Base-by-base conservation (phyloP, 164 flowering plant species). In the Cinnamomum chago region DNA sequence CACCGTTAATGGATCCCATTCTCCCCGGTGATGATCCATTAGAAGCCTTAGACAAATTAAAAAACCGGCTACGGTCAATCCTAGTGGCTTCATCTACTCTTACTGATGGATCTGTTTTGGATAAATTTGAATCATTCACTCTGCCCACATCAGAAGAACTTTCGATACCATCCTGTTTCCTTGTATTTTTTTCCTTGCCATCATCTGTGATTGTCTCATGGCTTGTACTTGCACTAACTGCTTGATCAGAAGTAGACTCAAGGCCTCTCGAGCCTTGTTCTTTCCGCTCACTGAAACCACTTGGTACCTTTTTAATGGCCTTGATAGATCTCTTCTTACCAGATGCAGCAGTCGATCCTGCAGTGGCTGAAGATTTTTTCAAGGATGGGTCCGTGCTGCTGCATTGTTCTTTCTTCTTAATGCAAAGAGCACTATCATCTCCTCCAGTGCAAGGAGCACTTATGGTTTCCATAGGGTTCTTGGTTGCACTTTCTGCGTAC, bases 41-140 rank as follows among this genome's bases (percentile, higher is more conserved):
- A 51, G 82, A 73, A 72, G 86, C 76, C 55, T 84, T 82, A 68
- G 88, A 58, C 82, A 90, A 82, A 81, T 82, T 84, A 68, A 90
- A 89, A 27, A 89, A 85, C 77, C 91, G 81, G 73, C 86, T 83
- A 24, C 73, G 74, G 25, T 74, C 82, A 70, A 83, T 82, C 74
- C 79, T 85, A 82, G 35, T 51, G 35, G 51, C 80, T 52, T 71
- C 75, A 75, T 81, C 87, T 75, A 77, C 80, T 78, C 77, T 81
- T 15, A 62, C 25, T 73, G 76, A 70, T 65, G 78, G 18, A 65
- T 85, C 86, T 4, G 40, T 65, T 60, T 76, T 77, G 12, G 80
- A 76, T 18, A 72, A 68, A 50, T 66, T 72, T 28, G 33, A 25
- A 17, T 72, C 30, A 17, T 68, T 70, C 23, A 70, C 70, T 70